A percentile compares a stretch with the other conserved stretches of the same genome.
These are phyloP conservation scores for Petrea volubilis DNA, from an alignment of 257 asterid species.

Conservation along the genomic window DNA sequence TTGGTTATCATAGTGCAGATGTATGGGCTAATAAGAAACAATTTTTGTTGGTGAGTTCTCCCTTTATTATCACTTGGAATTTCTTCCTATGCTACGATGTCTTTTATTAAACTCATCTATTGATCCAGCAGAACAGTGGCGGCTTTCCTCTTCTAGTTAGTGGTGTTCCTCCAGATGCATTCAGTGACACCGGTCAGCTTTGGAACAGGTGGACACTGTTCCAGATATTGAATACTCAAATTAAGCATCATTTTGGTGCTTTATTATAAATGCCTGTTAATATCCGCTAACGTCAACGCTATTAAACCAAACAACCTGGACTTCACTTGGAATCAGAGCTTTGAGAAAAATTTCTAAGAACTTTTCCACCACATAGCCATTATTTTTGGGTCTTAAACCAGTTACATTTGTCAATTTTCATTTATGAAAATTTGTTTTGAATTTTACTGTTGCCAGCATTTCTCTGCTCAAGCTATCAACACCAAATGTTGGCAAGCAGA, in stretches of 20 bases:
- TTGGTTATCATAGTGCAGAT: constrained; percentile 98
- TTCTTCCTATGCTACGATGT: constrained; percentile 5
- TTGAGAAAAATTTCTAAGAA: background rate
- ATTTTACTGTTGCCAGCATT: background rate
- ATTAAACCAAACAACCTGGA: background rate
- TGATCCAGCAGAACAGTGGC: constrained; percentile 53
- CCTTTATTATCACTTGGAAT: constrained; percentile 16
- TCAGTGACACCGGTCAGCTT: constrained; percentile 96
- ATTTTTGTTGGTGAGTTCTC: constrained; percentile 73
- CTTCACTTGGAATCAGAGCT: too few relatives aligned
- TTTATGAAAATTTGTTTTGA: constrained; percentile 9
- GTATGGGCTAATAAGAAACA: constrained; percentile 98
- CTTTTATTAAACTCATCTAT: constrained; percentile 25
- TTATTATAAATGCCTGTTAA: background rate
- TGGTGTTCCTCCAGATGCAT: constrained; percentile 99
- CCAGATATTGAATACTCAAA: constrained; percentile 4
- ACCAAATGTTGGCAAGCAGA: constrained; percentile 12
- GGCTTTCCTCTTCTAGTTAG: constrained; percentile 91
- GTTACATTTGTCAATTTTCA: constrained; percentile 1
- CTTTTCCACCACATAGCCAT: background rate
- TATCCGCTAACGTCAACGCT: background rate
- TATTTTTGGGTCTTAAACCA: background rate
- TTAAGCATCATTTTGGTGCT: constrained; percentile 1
- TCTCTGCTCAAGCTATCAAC: constrained; percentile 1
- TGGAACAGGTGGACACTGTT: constrained; percentile 80